A percentile compares a stretch with the other conserved stretches of the same genome.
Conservation (phyloP, 345 rosid species). For the Salix koriyanagi region DNA sequence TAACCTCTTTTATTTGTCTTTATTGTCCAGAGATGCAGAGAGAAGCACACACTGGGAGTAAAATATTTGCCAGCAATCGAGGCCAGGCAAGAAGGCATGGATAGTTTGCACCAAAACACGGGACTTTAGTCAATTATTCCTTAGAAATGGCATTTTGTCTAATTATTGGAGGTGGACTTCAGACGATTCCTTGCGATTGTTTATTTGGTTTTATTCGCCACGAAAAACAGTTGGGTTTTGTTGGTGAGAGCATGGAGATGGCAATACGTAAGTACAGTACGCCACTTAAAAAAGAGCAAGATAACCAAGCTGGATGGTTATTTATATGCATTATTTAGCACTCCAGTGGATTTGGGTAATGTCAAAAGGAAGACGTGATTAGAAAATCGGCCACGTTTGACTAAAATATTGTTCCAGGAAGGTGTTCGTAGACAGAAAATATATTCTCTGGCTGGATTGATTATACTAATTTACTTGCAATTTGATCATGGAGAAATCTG, state of each 20-base stretch:
- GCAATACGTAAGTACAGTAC: too few species aligned
- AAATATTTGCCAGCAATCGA: too few species aligned
- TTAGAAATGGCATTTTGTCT: neutral
- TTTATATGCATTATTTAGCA: conserved; percentile 11
- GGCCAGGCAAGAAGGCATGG: too few species aligned
- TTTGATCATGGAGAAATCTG: neutral
- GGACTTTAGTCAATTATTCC: too few species aligned
- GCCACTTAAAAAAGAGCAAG: neutral
- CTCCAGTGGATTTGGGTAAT: neutral
- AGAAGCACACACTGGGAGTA: too few species aligned
- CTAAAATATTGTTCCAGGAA: neutral
- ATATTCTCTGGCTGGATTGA: neutral
- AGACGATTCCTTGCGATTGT: neutral
- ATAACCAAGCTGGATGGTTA: neutral
- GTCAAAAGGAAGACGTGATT: conserved; percentile 5
- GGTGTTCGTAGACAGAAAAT: neutral
- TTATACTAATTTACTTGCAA: neutral
- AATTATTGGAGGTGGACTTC: neutral
- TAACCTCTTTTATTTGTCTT: too few species aligned
- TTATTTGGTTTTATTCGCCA: neutral
- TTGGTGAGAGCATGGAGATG: neutral
- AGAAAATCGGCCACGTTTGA: neutral
- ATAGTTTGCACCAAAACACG: too few species aligned
- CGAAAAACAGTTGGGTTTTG: neutral
- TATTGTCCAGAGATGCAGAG: too few species aligned